Base-by-base conservation (phyloP, 2,329 filamentous ascomycete species). In the Neocatenulostroma microsporum region DNA sequence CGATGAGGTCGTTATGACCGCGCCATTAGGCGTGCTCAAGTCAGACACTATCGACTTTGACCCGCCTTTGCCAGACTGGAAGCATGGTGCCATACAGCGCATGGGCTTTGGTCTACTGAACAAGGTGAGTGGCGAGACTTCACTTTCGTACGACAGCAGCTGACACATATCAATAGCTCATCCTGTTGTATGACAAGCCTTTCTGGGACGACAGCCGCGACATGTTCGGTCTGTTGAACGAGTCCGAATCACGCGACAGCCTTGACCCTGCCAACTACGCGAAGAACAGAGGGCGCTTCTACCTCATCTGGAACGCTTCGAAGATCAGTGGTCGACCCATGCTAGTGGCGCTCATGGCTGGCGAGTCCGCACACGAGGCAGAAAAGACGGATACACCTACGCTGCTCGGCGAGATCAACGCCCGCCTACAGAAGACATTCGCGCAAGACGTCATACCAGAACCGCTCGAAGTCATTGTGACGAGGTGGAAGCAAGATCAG, bases 241-340 rank as follows among this genome's bases (percentile, higher is more conserved):
- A 85, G 47, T 79, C 88, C 3, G 67, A 72, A 15, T 74, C 77
- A 41, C 68, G 72, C 3, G 72, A 78, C 39, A 94, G 86, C 54
- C 71, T 88, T 37, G 70, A 79, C 29, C 86, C 93, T 53, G 74
- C 75, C 34, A 84, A 94, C 47, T 96, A 96, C 54, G 70, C 78
- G 4, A 68, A 73, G 3, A 80, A 78, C 43, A 78, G 89, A 36
- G 89, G 89, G n/a, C 81, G 88, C 17, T 94, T 94, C 63, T 98
- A 96, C 54, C 77, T 98, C 50, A 96, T 94, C 76, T 96, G 94
- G 76, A 96, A 98, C 53, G 86, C 87, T 37, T 82, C 87, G 42
- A 84, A 86, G 49, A 94, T 85, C 3, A 87, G 84, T 30, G 93
- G 93, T 1, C 69, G 94, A 23, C 91, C 66, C 23, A 86, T 87